phyloP scores from a whole-genome alignment of 2,329 filamentous ascomycete genomes.

The Emydomyces testavorans region DNA sequence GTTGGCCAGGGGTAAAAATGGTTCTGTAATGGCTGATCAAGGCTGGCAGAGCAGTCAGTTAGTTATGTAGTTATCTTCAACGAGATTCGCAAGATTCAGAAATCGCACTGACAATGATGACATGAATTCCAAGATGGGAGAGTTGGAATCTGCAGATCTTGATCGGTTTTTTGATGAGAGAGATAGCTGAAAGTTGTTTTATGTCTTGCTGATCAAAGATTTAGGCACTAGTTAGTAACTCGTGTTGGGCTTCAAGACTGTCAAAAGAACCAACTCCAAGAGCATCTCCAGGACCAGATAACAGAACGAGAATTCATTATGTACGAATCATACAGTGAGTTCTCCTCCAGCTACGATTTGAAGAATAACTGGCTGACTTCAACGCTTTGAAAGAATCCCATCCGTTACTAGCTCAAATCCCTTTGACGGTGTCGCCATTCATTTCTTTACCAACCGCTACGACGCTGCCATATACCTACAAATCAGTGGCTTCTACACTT shows the following conservation, averaged over 20 bases:
- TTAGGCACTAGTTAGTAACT: neutral
- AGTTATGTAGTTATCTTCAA: neutral
- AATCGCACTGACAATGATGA: too few species aligned
- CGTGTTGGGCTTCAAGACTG: constrained; percentile 3
- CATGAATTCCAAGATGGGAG: neutral
- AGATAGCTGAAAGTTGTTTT: too few species aligned
- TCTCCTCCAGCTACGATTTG: neutral
- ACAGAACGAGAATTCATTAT: too few species aligned
- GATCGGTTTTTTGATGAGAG: neutral
- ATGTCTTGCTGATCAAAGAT: too few species aligned
- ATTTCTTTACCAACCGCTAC: constrained; percentile 79
- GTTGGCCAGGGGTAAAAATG: constrained; percentile 1
- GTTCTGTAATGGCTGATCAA: neutral
- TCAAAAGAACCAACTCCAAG: too few species aligned
- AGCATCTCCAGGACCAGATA: too few species aligned
- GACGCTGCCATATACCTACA: constrained; percentile 92
- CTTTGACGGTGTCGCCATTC: constrained; percentile 88
- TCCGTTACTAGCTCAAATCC: constrained; percentile 80
- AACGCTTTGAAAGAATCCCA: constrained; percentile 58
- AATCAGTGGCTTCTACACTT: constrained; percentile 72
- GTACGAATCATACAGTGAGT: constrained; percentile 38
- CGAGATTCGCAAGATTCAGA: neutral
- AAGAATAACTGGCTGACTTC: constrained; percentile 6
- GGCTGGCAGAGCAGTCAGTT: neutral
- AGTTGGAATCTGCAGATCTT: neutral